Percentiles rank a stretch among this genome's conserved stretches.
Conservation (phyloP, 805 yeast genomes). For the Saccharomycopsis fibuligera region DNA sequence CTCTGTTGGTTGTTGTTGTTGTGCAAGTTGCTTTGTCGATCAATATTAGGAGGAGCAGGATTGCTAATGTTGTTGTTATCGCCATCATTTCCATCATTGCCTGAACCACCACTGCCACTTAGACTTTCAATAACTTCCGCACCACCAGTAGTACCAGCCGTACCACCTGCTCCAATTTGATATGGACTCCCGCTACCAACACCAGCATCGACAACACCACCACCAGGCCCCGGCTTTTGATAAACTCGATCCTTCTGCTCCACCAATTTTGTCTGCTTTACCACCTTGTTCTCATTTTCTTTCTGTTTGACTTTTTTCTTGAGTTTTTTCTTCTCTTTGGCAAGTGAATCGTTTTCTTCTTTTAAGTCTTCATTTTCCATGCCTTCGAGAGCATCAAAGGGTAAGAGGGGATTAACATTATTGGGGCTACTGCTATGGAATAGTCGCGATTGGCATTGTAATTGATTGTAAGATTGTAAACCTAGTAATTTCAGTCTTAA, state of each 20-base stretch:
- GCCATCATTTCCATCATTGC: too few species aligned
- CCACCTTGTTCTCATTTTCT: background rate
- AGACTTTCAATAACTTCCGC: too few species aligned
- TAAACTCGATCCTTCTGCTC: background rate
- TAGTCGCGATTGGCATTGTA: too few species aligned
- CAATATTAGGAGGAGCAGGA: background rate
- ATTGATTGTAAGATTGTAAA: too few species aligned
- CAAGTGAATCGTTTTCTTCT: conserved; percentile 2
- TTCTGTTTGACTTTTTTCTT: conserved; percentile 5
- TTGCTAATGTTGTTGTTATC: background rate
- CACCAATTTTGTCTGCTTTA: background rate
- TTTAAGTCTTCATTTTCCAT: conserved; percentile 6
- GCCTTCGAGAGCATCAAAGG: conserved; percentile 7
- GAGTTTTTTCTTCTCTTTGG: conserved; percentile 9
- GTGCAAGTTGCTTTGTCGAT: background rate
- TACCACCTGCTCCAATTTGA: too few species aligned
- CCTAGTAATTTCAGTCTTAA: too few species aligned
- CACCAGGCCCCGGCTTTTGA: background rate
- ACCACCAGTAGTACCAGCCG: too few species aligned
- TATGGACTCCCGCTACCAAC: background rate
- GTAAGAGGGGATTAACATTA: conserved; percentile 14
- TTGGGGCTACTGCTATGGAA: too few species aligned
- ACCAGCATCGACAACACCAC: background rate
- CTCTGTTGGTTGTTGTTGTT: background rate
- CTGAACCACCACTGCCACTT: too few species aligned